Evolutionary conservation across 192 early-diverging fungal species (phyloP), one percentile per base, ranked within the genome.

Genomic region (Backusella sp.): DNA sequence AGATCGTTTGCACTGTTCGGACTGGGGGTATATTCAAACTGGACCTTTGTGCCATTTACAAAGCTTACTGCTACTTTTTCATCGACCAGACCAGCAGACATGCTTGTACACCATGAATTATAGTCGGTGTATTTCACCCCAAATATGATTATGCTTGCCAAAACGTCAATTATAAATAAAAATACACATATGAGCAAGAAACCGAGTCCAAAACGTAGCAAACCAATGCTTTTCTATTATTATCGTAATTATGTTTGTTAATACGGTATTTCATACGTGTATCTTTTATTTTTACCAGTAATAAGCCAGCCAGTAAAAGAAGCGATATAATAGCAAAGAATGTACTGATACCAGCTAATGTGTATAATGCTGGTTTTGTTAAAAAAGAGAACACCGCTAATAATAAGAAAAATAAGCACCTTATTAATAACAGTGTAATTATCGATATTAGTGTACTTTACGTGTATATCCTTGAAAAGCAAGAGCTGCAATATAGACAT

Each of bases 41-140:
- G 49, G 21, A 81, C 65, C 46, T 68, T 23, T 3, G 78, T 79
- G 39, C 78, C 78, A 35, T 79, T 79, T 4, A 44, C 30, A 46
- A 73, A 68, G 42, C 36, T 69, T 11, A 68, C 52, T 19, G 72
- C 46, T 23, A 79, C n/a, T 21, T 78, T 32, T 21, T 73, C 65
- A 23, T 68, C 56, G 1, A 78, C 72, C 8, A 37, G 34, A 41
- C 53, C 53, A 21, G 53, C 53, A n/a, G 53, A 56, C 53, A 56
- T 56, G 8, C 1, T 56, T 21, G 53, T 21, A 6, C 53, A 56
- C 53, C 53, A 56, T 9, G 53, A 21, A 21, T 23, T 21, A 21
- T 56, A 56, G 23, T 56, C 53, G 6, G 53, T 56, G 7, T 56
- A 56, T 56, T 56, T 56, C n/a, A 56, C 53, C 2, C 53, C 53